Percentiles rank a stretch among this genome's conserved stretches.
phyloP scores from a whole-genome alignment of 2,329 filamentous ascomycete species.

The Pestalotiopsis sp. region DNA sequence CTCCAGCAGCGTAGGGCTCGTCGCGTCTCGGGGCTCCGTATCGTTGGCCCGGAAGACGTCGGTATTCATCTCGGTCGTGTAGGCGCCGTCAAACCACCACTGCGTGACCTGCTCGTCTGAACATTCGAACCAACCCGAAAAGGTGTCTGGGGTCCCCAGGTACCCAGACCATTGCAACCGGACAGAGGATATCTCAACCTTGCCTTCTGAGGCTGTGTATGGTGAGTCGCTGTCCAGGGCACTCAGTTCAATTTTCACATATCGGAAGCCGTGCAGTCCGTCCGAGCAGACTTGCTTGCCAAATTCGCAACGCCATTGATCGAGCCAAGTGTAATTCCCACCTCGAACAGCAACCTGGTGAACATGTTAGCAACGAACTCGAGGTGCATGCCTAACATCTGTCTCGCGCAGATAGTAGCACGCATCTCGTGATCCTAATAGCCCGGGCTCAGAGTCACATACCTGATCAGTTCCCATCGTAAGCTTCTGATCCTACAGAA shows the following conservation, averaged over 20 bases:
- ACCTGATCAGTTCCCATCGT: conserved; percentile 51
- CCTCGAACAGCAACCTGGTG: conserved; percentile 45
- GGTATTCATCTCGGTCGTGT: conserved; percentile 53
- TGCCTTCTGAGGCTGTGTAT: conserved; percentile 43
- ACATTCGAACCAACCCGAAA: conserved; percentile 54
- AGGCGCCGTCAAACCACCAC: conserved; percentile 56
- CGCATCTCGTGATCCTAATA: not conserved
- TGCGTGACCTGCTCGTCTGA: conserved; percentile 50
- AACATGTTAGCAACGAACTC: not conserved
- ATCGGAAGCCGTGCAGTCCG: conserved; percentile 56
- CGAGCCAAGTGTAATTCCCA: conserved; percentile 45
- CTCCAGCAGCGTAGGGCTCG: conserved; percentile 43
- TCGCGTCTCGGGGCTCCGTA: conserved; percentile 49
- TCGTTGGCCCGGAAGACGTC: conserved; percentile 49
- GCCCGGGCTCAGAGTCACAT: not conserved
- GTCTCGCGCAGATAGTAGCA: not conserved
- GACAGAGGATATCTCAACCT: conserved; percentile 45
- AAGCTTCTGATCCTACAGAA: conserved; percentile 26
- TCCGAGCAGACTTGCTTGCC: conserved; percentile 49
- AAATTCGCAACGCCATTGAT: conserved; percentile 45
- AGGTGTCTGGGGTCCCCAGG: conserved; percentile 50
- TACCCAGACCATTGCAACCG: conserved; percentile 46
- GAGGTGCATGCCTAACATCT: not conserved
- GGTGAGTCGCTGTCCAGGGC: conserved; percentile 46
- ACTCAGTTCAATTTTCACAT: conserved; percentile 50